Evolutionary conservation across 2,329 filamentous ascomycete genomes (phyloP), one percentile per base, ranked within the genome.

Genomic region (Cladosporium sp.): DNA sequence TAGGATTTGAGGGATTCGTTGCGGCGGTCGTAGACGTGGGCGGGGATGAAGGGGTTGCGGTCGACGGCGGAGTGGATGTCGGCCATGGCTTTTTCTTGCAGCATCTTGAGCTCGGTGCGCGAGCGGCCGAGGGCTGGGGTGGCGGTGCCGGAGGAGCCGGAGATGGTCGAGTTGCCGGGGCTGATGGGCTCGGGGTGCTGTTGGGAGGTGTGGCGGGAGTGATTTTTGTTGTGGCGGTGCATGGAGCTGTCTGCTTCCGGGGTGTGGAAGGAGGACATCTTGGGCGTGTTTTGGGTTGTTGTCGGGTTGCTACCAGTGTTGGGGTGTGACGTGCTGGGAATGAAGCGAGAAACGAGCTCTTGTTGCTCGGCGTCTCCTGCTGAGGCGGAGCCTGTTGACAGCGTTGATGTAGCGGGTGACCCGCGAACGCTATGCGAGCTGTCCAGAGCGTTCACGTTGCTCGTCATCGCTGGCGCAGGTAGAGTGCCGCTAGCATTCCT

Each of bases 1-100:
- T 63, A 64, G 1, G 64, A 66, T 51, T 66, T 67, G 9, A 68
- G 53, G 8, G 58, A 59, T 45, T 67, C 64, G 57, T 68, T 68
- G 5, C 65, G 61, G 4, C 66, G 59, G 52, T 68, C 66, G 54
- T 63, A 68, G 38, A 64, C 59, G 45, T 66, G 63, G 7, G 58
- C 59, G 3, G 66, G 66, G 2, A 68, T 55, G 11, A 59, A 46
- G 3, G 66, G 65, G 37, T 61, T 58, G 8, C 57, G 54, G 32
- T 63, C 63, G 4, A 58, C 59, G 16, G 55, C 52, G 31, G 59
- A 59, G 50, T 66, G 63, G 2, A 61, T 58, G 35, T 67, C 65
- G 4, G 65, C 65, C 9, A 66, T 58, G 13, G 64, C 64, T 51
- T 68, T 68, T 43, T 68, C 64, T 49, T 64, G 62, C 18, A 63